Percentiles rank a stretch among this genome's conserved stretches.
Conservation (phyloP, 106 monocot species). For the Amphibolis antarctica region DNA sequence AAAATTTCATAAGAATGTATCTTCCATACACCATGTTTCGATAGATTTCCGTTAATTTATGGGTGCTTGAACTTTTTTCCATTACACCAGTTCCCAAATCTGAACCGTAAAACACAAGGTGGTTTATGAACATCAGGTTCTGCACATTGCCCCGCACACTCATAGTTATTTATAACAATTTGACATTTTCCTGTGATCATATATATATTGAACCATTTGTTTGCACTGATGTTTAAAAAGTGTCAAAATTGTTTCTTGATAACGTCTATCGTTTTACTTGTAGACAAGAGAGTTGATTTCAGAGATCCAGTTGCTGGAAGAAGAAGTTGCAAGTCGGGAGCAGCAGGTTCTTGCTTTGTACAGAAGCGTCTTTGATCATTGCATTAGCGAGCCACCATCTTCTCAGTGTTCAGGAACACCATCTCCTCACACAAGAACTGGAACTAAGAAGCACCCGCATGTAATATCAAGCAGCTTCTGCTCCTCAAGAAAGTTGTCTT, state of each 20-base stretch:
- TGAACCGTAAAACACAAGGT: too few relatives aligned
- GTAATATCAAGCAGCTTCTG: slow-evolving; percentile 76
- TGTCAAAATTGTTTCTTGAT: background rate
- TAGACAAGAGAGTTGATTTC: slow-evolving; percentile 65
- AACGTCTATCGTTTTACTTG: background rate
- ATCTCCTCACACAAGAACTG: slow-evolving; percentile 51
- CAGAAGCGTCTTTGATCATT: slow-evolving; percentile 70
- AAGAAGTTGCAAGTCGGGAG: slow-evolving; percentile 66
- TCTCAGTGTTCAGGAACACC: slow-evolving; percentile 42
- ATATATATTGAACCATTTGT: background rate
- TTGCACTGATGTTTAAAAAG: background rate
- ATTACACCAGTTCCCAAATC: too few relatives aligned
- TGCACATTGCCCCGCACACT: too few relatives aligned
- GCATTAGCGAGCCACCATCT: slow-evolving; percentile 35
- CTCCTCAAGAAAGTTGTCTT: slow-evolving; percentile 66
- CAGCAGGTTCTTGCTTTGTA: slow-evolving; percentile 73
- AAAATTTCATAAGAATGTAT: too few relatives aligned
- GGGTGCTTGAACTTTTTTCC: too few relatives aligned
- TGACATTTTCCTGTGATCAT: background rate
- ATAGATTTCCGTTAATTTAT: too few relatives aligned
- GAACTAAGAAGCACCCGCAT: slow-evolving; percentile 38
- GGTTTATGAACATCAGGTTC: too few relatives aligned
- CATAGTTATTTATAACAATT: background rate
- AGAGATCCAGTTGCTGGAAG: slow-evolving; percentile 67
- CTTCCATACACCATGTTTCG: too few relatives aligned